Base-by-base conservation (phyloP, 208 protist species). In the Trypanosoma brucei region DNA sequence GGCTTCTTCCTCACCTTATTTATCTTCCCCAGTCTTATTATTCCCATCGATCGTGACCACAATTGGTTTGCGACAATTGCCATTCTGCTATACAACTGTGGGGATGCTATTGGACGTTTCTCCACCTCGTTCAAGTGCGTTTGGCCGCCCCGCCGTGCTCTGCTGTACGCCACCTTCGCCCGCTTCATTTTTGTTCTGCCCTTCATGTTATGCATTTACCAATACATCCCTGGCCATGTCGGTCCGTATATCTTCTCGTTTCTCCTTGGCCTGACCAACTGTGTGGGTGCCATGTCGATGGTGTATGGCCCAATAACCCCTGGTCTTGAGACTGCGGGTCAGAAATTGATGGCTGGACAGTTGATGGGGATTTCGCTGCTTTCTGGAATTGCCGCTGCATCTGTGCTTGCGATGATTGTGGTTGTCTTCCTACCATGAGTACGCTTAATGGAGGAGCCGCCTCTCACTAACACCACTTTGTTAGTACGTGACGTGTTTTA, bases 191-290 rank as follows among this genome's bases (percentile, higher is more conserved):
- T 91, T 65, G 60, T 95, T 3, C 68, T 77, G 13, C 74, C 89
- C n/a, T 82, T 90, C 33, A 81, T 95, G 53, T 65, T 95, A 30
- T 93, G 84, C 82, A 86, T 95, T 64, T 88, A 75, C 67, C n/a
- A 62, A 44, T 77, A 89, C 70, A 92, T 95, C 79, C 84, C 84
- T 5, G 77, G 79, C 14, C 76, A 87, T 65, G 45, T 54, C 9
- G 69, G 74, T 8, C 75, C 86, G 34, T 86, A 81, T 65, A 57
- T 95, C 14, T 70, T 93, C 61, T 65, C 84, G 31, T 58, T 71
- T 9, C 45, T 74, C 30, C 52, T 90, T 56, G 81, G 84, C 11
- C 63, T 94, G 40, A 92, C 84, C 0, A 92, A 92, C 55, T 92
- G 89, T 66, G 79, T 86, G 39, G 82, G 80, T 35, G 75, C 78